Evolutionary conservation across 1,284 basidiomycete genomes (phyloP).

Genomic region (Trametes sp.): DNA sequence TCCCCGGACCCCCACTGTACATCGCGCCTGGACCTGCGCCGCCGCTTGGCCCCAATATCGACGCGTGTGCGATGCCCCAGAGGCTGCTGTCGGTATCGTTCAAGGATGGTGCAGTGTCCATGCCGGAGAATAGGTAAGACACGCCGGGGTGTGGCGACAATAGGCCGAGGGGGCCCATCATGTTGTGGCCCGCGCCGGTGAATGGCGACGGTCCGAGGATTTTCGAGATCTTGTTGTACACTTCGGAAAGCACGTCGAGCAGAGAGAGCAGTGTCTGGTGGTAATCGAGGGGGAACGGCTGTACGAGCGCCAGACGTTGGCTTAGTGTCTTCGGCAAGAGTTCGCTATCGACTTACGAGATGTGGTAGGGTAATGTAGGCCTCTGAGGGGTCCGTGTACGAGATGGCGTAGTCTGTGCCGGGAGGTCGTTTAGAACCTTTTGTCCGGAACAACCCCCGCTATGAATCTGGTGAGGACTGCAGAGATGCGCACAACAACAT

Average conservation of each 20-base stretch:
- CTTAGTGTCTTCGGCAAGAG: background rate
- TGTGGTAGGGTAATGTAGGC: constrained; percentile 81
- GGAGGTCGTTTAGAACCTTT: constrained; percentile 60
- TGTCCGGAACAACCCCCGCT: constrained; percentile 69
- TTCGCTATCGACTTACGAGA: constrained; percentile 56
- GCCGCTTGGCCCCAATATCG: constrained; percentile 30
- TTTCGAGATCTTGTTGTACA: constrained; percentile 84
- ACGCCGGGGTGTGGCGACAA: constrained; percentile 80
- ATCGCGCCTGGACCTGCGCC: constrained; percentile 30
- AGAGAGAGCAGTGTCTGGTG: constrained; percentile 86
- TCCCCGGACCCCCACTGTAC: constrained; percentile 50
- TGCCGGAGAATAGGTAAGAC: constrained; percentile 73
- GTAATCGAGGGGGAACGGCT: constrained; percentile 89
- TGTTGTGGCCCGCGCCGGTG: constrained; percentile 67
- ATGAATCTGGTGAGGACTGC: background rate
- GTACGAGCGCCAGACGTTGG: constrained; percentile 11
- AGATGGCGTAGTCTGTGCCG: constrained; percentile 66
- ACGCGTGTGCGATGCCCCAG: constrained; percentile 74
- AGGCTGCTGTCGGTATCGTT: constrained; percentile 59
- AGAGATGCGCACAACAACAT: constrained; percentile 1
- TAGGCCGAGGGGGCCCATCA: constrained; percentile 78
- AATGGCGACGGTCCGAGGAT: constrained; percentile 81
- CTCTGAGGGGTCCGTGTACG: constrained; percentile 65
- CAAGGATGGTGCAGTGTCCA: constrained; percentile 39
- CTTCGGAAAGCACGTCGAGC: constrained; percentile 85